A percentile compares a stretch with the other conserved stretches of the same genome.
Conservation (phyloP, 1,284 basidiomycete genomes). For the Tilletia indica region DNA sequence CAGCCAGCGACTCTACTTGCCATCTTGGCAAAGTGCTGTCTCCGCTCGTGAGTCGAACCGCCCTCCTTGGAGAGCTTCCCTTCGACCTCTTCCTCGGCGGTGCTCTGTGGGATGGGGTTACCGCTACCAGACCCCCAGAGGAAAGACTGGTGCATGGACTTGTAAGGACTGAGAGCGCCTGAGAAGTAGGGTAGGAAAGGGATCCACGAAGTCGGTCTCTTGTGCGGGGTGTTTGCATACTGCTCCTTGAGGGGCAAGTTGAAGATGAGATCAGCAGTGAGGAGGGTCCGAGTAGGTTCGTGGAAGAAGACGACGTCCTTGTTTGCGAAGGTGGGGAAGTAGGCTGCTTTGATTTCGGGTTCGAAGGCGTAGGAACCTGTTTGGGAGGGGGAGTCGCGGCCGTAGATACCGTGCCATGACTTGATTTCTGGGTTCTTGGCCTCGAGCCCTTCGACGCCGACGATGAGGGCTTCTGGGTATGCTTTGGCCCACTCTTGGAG, state of each 20-base stretch:
- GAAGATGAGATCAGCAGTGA: slow-evolving; percentile 84
- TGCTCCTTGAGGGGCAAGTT: slow-evolving; percentile 65
- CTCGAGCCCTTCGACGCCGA: slow-evolving; percentile 58
- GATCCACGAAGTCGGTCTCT: slow-evolving; percentile 36
- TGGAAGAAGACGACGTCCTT: slow-evolving; percentile 89
- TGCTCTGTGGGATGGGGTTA: slow-evolving; percentile 27
- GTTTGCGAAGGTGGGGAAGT: slow-evolving; percentile 77
- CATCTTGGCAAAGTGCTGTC: slow-evolving; percentile 56
- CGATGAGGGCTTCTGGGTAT: slow-evolving; percentile 52
- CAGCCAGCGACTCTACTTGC: slow-evolving; percentile 71
- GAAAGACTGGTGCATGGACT: slow-evolving; percentile 36
- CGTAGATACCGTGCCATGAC: slow-evolving; percentile 54
- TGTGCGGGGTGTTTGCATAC: slow-evolving; percentile 34
- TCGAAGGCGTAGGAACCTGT: slow-evolving; percentile 41
- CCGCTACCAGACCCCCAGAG: slow-evolving; percentile 32
- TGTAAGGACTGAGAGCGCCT: slow-evolving; percentile 21
- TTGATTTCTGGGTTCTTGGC: slow-evolving; percentile 58
- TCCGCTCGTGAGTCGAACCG: slow-evolving; percentile 53
- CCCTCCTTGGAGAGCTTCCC: slow-evolving; percentile 23
- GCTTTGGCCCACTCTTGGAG: slow-evolving; percentile 51
- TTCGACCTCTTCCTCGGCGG: neutral
- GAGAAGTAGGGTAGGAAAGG: slow-evolving; percentile 35
- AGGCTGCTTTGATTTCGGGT: slow-evolving; percentile 53
- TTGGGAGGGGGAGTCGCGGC: slow-evolving; percentile 27
- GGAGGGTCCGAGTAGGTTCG: slow-evolving; percentile 70